Conservation (phyloP, 805 yeast species). For the Wickerhamiella spandovensis region DNA sequence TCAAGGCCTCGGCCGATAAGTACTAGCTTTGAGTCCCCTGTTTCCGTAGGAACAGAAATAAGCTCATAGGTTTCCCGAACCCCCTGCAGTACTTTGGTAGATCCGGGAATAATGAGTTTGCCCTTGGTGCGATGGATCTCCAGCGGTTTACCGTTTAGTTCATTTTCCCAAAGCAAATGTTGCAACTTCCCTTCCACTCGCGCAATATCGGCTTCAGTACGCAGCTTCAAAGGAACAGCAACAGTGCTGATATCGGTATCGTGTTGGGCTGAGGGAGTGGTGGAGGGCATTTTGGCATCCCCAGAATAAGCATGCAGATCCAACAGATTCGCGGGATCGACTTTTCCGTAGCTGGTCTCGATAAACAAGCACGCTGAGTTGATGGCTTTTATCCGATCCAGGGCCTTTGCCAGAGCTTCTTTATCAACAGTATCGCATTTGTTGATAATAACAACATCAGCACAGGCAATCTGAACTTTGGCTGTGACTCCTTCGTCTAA, state of each 20-base stretch:
- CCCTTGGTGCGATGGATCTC: conserved; percentile 84
- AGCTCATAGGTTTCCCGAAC: conserved; percentile 88
- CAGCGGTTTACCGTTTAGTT: conserved; percentile 30
- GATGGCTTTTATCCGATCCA: conserved; percentile 35
- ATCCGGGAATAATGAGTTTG: conserved; percentile 33
- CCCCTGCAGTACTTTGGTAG: conserved; percentile 61
- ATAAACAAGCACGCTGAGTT: conserved; percentile 58
- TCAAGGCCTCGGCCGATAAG: conserved; percentile 58
- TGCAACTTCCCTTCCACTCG: conserved; percentile 54
- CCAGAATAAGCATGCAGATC: conserved; percentile 60
- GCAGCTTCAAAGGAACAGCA: conserved; percentile 32
- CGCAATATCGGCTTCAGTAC: conserved; percentile 29
- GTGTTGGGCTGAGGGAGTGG: conserved; percentile 7
- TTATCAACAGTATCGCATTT: conserved; percentile 46
- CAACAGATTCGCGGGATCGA: conserved; percentile 50
- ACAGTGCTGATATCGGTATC: conserved; percentile 35
- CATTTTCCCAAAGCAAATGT: conserved; percentile 59
- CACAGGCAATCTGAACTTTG: conserved; percentile 77
- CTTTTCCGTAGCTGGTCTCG: conserved; percentile 60
- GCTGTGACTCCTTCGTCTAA: conserved; percentile 65
- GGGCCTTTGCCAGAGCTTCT: conserved; percentile 24
- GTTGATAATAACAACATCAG: conserved; percentile 70
- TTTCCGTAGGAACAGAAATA: conserved; percentile 31
- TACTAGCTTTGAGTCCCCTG: conserved; percentile 42
- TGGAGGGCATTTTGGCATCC: conserved; percentile 11